A percentile compares a stretch with the other conserved stretches of the same genome.
Conservation (phyloP, 2,329 filamentous ascomycete genomes). For the Xylariaceae sp. region DNA sequence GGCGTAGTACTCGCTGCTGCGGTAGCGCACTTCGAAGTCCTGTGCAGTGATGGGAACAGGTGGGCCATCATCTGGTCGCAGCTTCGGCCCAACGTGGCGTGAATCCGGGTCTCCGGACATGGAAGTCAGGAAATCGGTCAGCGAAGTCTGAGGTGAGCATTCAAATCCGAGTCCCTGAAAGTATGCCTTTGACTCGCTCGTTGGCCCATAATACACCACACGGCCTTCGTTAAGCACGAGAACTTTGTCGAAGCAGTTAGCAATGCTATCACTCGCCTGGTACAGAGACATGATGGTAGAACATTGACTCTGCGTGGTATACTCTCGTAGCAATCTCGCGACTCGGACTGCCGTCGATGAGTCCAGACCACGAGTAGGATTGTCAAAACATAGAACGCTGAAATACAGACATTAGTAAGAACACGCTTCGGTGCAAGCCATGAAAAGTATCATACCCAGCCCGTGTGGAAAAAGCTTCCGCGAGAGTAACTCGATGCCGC, state of each 20-base stretch:
- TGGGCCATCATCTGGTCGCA: no score
- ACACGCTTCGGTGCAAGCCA: neutral
- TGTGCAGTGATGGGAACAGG: no score
- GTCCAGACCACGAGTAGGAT: conserved; percentile 74
- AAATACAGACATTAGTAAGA: neutral
- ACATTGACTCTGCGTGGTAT: conserved; percentile 42
- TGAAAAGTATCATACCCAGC: conserved; percentile 49
- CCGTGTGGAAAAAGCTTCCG: conserved; percentile 60
- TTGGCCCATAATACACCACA: conserved; percentile 67
- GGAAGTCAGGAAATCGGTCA: conserved; percentile 73
- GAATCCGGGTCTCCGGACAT: no score
- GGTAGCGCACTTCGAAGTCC: no score
- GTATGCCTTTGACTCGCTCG: conserved; percentile 64
- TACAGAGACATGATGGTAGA: conserved; percentile 63
- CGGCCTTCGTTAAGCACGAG: conserved; percentile 62
- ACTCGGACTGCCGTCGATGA: conserved; percentile 76
- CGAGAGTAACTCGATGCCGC: conserved; percentile 67
- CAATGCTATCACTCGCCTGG: conserved; percentile 69
- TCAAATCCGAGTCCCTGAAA: conserved; percentile 70
- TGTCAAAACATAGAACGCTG: conserved; percentile 71
- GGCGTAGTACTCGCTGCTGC: no score
- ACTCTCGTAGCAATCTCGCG: conserved; percentile 64
- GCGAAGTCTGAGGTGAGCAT: conserved; percentile 67
- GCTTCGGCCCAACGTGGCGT: no score
- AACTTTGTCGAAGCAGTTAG: conserved; percentile 64